These are phyloP conservation scores for Trichophyton mentagrophytes DNA, from an alignment of 2,329 filamentous ascomycete species.

Conservation along the genomic window DNA sequence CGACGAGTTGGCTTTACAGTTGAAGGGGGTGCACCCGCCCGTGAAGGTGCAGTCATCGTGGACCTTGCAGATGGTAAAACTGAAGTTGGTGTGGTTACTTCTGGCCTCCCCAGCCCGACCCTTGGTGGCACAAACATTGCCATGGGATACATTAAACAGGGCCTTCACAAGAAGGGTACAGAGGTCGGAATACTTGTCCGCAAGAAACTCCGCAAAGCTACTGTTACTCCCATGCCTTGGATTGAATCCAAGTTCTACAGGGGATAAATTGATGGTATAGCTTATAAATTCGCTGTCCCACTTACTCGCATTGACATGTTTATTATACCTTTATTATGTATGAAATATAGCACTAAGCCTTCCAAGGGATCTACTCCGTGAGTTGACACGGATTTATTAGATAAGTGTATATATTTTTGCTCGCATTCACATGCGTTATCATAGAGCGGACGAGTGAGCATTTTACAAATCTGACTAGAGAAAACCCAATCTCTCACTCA, in stretches of 20 bases:
- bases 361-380: no score
- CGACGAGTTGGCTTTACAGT: constrained; percentile 71
- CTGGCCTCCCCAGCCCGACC: constrained; percentile 77
- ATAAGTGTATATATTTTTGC: no score
- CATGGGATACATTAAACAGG: constrained; percentile 82
- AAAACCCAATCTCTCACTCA: no score
- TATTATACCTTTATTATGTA: not conserved
- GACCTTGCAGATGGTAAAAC: constrained; percentile 41
- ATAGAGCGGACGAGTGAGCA: no score
- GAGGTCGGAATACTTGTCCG: constrained; percentile 66
- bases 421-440: no score
- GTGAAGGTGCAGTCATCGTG: constrained; percentile 75
- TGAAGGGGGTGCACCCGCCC: constrained; percentile 67
- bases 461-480: no score
- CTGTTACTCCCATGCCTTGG: constrained; percentile 82
- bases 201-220: constrained; percentile 60
- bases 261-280: constrained; percentile 12
- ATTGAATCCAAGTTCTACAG: constrained; percentile 65
- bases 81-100: constrained; percentile 69
- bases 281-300: not conserved
- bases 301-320: not conserved
- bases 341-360: no score
- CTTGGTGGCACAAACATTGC: constrained; percentile 75
- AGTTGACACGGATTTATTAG: no score
- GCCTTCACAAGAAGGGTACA: constrained; percentile 71